phyloP scores from a whole-genome alignment of 176 grass and related monocot species.

The Avena sativa region DNA sequence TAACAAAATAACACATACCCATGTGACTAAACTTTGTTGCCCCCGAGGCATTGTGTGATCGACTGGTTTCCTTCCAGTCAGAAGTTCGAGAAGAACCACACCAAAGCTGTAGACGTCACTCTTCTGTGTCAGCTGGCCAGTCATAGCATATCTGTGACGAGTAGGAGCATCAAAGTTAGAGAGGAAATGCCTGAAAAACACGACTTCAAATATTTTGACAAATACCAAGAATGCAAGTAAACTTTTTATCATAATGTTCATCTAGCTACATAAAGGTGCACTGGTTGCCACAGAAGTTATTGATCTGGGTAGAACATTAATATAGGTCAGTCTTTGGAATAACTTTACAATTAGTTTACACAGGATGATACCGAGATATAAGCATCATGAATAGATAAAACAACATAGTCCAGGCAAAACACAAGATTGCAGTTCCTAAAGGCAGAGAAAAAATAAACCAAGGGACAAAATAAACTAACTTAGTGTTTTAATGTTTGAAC shows the following conservation, averaged over 20 bases:
- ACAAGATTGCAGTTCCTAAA: neutral
- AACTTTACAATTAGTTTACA: slow-evolving; percentile 10
- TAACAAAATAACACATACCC: slow-evolving; percentile 58
- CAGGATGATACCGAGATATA: neutral
- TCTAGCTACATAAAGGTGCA: slow-evolving; percentile 10
- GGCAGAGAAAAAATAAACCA: slow-evolving; percentile 13
- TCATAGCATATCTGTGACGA: slow-evolving; percentile 65
- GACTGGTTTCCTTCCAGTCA: slow-evolving; percentile 69
- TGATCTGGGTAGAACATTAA: neutral
- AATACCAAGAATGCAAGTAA: neutral
- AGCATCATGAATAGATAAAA: neutral
- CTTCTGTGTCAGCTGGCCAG: slow-evolving; percentile 63
- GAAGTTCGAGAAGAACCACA: slow-evolving; percentile 66
- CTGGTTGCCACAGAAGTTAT: neutral
- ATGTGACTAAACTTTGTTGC: slow-evolving; percentile 69
- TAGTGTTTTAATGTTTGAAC: neutral
- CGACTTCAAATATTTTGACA: neutral
- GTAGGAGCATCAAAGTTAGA: slow-evolving; percentile 8
- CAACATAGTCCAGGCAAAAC: slow-evolving; percentile 29
- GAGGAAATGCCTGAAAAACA: slow-evolving; percentile 12
- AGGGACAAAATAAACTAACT: slow-evolving; percentile 13
- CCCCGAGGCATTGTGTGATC: slow-evolving; percentile 73
- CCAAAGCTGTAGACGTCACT: slow-evolving; percentile 70
- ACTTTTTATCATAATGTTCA: neutral
- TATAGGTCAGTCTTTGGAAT: neutral